Conservation (phyloP, 805 yeast species). For the Blastobotrys peoriensis region DNA sequence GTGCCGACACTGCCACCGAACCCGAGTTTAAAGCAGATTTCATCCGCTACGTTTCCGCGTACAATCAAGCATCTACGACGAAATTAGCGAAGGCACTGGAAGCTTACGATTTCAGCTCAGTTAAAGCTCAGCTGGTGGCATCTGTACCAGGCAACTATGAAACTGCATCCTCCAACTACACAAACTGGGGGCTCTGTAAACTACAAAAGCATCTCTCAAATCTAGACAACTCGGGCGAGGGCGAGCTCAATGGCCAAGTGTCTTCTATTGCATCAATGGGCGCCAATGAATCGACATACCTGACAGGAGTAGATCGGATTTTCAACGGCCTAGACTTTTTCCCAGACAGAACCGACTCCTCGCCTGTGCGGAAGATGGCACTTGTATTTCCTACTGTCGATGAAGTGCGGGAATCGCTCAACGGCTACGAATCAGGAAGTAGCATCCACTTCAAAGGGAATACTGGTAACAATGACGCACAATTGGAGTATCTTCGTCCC, state of each 20-base stretch:
- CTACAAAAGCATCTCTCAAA: constrained; percentile 13
- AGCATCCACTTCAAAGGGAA: constrained; percentile 43
- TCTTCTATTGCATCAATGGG: constrained; percentile 28
- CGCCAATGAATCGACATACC: constrained; percentile 14
- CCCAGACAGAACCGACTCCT: constrained; percentile 5
- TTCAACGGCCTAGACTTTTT: constrained; percentile 23
- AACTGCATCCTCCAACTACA: constrained; percentile 7
- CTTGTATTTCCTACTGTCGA: constrained; percentile 42
- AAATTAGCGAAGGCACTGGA: constrained; percentile 15
- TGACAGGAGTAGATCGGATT: constrained; percentile 14
- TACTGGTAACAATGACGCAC: constrained; percentile 28
- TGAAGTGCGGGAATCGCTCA: constrained; percentile 35
- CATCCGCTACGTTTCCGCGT: constrained; percentile 21
- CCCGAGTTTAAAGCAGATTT: constrained; percentile 24
- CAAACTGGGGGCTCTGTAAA: constrained; percentile 21
- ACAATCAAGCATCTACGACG: constrained; percentile 12
- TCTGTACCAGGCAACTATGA: constrained; percentile 29
- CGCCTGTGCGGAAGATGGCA: constrained; percentile 29
- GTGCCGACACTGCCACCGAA: neutral
- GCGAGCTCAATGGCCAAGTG: constrained; percentile 19
- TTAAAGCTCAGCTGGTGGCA: constrained; percentile 24
- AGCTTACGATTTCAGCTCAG: constrained; percentile 23
- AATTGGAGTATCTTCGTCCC: constrained; percentile 38
- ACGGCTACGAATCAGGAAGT: constrained; percentile 45
- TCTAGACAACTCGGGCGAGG: constrained; percentile 1